phyloP scores from a whole-genome alignment of 1,139 yeast species.

The Scheffersomyces parashehatae region DNA sequence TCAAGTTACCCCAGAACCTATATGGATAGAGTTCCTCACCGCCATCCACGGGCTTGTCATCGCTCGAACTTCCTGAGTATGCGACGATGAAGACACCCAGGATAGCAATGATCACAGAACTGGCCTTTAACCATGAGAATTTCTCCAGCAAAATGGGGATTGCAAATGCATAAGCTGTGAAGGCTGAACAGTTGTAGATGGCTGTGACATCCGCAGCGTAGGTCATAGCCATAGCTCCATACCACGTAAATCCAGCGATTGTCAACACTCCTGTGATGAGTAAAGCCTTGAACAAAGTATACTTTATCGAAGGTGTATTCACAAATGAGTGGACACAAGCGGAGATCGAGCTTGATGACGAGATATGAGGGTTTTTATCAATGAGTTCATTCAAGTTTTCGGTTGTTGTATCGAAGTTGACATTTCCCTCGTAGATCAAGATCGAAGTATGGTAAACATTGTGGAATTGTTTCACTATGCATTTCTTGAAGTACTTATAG shows the following conservation, averaged over 20 bases:
- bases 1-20: constrained; percentile 67
- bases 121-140: constrained; percentile 63
- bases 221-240: constrained; percentile 76
- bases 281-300: constrained; percentile 46
- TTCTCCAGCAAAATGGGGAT: constrained; percentile 69
- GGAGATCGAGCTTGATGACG: constrained; percentile 39
- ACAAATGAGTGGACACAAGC: constrained; percentile 39
- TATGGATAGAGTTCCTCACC: constrained; percentile 48
- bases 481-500: constrained; percentile 39
- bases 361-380: constrained; percentile 42
- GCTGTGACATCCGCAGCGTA: constrained; percentile 89
- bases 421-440: constrained; percentile 43
- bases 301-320: constrained; percentile 46
- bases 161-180: constrained; percentile 84
- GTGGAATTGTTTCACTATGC: constrained; percentile 49
- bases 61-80: constrained; percentile 50
- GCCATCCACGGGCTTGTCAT: constrained; percentile 20
- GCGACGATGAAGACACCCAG: constrained; percentile 80
- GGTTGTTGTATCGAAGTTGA: constrained; percentile 35
- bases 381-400: constrained; percentile 38
- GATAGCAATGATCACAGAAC: constrained; percentile 71
- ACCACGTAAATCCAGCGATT: constrained; percentile 84
- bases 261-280: constrained; percentile 61
- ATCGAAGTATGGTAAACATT: constrained; percentile 54
- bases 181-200: constrained; percentile 86